A percentile compares a stretch with the other conserved stretches of the same genome.
phyloP scores from a whole-genome alignment of 2,329 filamentous ascomycete species.

The Dothistroma septosporum region DNA sequence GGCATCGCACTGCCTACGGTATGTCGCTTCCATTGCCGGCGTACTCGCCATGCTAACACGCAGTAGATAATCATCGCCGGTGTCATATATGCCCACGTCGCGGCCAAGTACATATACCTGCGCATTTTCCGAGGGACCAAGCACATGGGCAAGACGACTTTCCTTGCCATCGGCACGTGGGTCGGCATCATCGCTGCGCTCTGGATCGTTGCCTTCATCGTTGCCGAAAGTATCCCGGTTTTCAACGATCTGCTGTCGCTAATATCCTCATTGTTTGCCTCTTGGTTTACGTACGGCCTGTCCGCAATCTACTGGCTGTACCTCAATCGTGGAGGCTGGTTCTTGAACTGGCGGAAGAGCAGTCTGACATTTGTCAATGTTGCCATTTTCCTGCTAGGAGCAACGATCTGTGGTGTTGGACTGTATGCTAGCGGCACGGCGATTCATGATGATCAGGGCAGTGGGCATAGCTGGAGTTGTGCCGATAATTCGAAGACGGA shows the following conservation, averaged over 20 bases:
- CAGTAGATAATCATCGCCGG: constrained; percentile 60
- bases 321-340: constrained; percentile 44
- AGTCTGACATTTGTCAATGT: constrained; percentile 42
- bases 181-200: constrained; percentile 51
- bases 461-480: constrained; percentile 18
- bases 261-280: constrained; percentile 58
- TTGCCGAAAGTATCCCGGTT: constrained; percentile 66
- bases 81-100: constrained; percentile 65
- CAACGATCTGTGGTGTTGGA: constrained; percentile 29
- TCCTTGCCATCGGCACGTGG: constrained; percentile 54
- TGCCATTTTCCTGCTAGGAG: constrained; percentile 34
- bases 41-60: background rate
- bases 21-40: background rate
- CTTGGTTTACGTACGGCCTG: constrained; percentile 52
- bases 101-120: constrained; percentile 62
- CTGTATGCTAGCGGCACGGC: constrained; percentile 26
- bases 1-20: constrained; percentile 63
- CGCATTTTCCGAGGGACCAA: constrained; percentile 60
- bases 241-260: constrained; percentile 65
- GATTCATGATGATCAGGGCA: constrained; percentile 17
- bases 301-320: constrained; percentile 32
- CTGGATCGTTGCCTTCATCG: constrained; percentile 63
- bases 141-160: constrained; percentile 35
- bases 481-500: constrained; percentile 12
- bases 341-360: constrained; percentile 41